Evolutionary conservation across 2,329 filamentous ascomycete genomes (phyloP), one percentile per base, ranked within the genome.

Genomic region (Magnaporthales sp.): DNA sequence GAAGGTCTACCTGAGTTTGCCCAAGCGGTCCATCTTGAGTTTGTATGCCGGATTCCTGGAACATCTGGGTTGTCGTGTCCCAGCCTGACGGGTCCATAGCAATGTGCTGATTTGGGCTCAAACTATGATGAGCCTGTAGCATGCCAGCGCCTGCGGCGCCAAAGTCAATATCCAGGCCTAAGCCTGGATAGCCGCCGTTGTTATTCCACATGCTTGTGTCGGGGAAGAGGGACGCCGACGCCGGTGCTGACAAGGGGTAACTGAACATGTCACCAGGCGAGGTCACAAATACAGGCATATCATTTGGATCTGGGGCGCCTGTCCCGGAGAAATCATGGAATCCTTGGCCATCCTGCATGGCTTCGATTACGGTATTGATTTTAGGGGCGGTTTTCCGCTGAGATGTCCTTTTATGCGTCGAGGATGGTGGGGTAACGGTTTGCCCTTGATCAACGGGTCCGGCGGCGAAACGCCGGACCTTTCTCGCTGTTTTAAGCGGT

Each of bases 151-250:
- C 77, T 24, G 80, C 75, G 22, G 78, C 74, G 62, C 78, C 75
- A 68, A 88, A 88, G 71, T 88, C 86, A 66, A 89, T 75, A 67
- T 88, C 85, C 83, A 89, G 87, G 27, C 77, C 80, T 9, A 58
- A 56, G 73, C 75, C 80, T 88, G 83, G 68, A 19, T 13, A 19
- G 19, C 64, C 30, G 29, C 64, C n/a, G 29, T 2, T 46, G 31
- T 31, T 38, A 27, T 38, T 31, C 75, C 31, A 60, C 4, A 66
- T 24, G 65, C 78, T 77, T 11, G 77, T 74, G 65, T 79, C 77
- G 8, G 73, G 73, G 69, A 80, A 84, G 2, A 78, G 75, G 1
- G 83, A 78, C 3, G 79, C 79, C 2, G 80, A 79, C 32, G 80
- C 80, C 24, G 85, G 82, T 2, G 84, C 84, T n/a, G 86, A 85